Percentiles rank a stretch among this genome's conserved stretches.
phyloP scores from a whole-genome alignment of 2,329 filamentous ascomycete species.

The Colletotrichum godetiae region DNA sequence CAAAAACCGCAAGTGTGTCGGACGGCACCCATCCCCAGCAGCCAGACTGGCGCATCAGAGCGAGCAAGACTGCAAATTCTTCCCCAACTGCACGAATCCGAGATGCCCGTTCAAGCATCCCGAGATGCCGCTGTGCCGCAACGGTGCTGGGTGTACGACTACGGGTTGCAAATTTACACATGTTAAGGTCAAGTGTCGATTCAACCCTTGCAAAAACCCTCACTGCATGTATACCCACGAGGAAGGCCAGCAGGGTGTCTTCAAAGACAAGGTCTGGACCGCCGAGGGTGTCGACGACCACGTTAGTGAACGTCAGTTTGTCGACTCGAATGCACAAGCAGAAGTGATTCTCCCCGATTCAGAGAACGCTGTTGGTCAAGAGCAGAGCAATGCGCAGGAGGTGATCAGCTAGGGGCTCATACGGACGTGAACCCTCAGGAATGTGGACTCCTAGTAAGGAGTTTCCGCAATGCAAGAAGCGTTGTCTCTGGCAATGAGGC shows the following conservation, averaged over 20 bases:
- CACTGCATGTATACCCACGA: slow-evolving; percentile 89
- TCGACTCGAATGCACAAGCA: slow-evolving; percentile 74
- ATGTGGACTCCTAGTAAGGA: not conserved
- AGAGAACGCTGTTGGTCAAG: slow-evolving; percentile 50
- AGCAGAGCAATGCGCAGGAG: slow-evolving; percentile 51
- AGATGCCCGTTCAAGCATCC: slow-evolving; percentile 92
- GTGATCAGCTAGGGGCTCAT: slow-evolving; percentile 44
- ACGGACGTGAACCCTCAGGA: not conserved
- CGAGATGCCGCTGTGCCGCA: slow-evolving; percentile 86
- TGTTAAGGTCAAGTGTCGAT: slow-evolving; percentile 85
- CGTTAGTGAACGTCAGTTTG: slow-evolving; percentile 90
- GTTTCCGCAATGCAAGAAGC: slow-evolving; percentile 2
- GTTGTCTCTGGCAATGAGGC: slow-evolving; percentile 5
- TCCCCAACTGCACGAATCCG: slow-evolving; percentile 89
- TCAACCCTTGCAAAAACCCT: slow-evolving; percentile 91
- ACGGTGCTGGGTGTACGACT: slow-evolving; percentile 87
- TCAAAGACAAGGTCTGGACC: slow-evolving; percentile 93
- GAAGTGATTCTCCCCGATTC: slow-evolving; percentile 77
- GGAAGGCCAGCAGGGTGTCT: slow-evolving; percentile 87
- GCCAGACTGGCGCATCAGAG: slow-evolving; percentile 81
- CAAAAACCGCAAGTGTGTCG: slow-evolving; percentile 95
- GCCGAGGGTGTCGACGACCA: slow-evolving; percentile 70
- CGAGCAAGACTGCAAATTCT: slow-evolving; percentile 91
- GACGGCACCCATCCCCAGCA: slow-evolving; percentile 91
- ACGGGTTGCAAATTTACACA: slow-evolving; percentile 92